Evolutionary conservation across 2,329 filamentous ascomycete species (phyloP).

Genomic region (Alternaria sp.): DNA sequence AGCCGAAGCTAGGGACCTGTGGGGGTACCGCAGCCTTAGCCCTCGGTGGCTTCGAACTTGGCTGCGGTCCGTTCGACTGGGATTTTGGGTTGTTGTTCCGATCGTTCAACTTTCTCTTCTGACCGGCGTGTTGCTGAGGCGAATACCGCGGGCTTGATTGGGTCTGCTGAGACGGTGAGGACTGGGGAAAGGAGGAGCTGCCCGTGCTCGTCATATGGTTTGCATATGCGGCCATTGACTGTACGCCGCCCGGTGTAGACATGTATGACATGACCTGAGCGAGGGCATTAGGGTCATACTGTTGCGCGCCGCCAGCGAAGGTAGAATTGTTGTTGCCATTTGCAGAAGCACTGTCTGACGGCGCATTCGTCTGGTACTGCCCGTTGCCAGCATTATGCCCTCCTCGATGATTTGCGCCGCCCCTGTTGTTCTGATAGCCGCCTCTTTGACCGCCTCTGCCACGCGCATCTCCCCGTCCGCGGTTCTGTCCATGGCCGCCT

Average conservation of each 20-base stretch:
- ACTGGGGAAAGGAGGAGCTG: slow-evolving; percentile 6
- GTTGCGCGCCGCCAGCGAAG: slow-evolving; percentile 22
- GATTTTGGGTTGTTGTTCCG: slow-evolving; percentile 19
- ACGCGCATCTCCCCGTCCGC: slow-evolving; percentile 24
- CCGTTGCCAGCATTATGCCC: slow-evolving; percentile 8
- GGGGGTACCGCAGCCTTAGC: slow-evolving; percentile 46
- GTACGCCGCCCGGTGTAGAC: slow-evolving; percentile 38
- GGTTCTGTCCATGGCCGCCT: slow-evolving; percentile 27
- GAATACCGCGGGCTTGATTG: slow-evolving; percentile 23
- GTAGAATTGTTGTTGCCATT: slow-evolving; percentile 25
- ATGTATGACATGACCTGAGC: slow-evolving; percentile 43
- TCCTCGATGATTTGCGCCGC: slow-evolving; percentile 19
- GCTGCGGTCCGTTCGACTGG: slow-evolving; percentile 20
- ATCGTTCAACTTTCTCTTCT: slow-evolving; percentile 42
- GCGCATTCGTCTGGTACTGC: slow-evolving; percentile 15
- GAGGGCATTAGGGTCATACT: slow-evolving; percentile 33
- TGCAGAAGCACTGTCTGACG: slow-evolving; percentile 1
- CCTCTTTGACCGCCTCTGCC: slow-evolving; percentile 31
- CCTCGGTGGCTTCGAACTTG: slow-evolving; percentile 40
- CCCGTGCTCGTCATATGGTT: slow-evolving; percentile 28
- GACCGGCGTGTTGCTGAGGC: slow-evolving; percentile 31
- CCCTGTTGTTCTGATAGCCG: slow-evolving; percentile 27
- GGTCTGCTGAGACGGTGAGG: slow-evolving; percentile 9
- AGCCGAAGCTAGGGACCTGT: slow-evolving; percentile 49
- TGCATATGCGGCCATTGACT: slow-evolving; percentile 39